Evolutionary conservation across 83 land plant genomes (phyloP), one percentile per base, ranked within the genome.

Genomic region (Isoetes engelmannii): DNA sequence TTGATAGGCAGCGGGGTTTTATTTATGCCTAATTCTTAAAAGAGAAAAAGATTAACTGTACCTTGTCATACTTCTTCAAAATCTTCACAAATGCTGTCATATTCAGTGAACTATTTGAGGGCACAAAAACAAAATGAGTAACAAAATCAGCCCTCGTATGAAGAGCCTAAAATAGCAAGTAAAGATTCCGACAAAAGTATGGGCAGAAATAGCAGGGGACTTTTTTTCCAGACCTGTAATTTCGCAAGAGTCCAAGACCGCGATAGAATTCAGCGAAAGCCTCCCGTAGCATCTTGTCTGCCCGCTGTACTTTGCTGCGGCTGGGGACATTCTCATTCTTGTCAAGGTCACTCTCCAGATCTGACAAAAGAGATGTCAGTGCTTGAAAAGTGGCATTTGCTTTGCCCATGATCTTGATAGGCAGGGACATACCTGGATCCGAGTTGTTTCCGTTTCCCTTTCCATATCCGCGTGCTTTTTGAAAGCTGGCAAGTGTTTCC

Each of bases 11-110:
- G n/a, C n/a, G n/a, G n/a, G n/a, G n/a, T n/a, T n/a, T n/a, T n/a
- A n/a, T n/a, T 6, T 9, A 51, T 8, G 75, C 75, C 86, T 80
- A 57, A 7, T 28, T 10, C 17, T 9, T n/a, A n/a, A 1, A 44
- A 54, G 45, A 65, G 19, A 61, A 5, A 19, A 12, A 3, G 13
- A 3, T 12, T 51, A 12, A 51, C 55, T 12, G 7, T 49, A 84
- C 86, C 84, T 81, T 84, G 7, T 84, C 86, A 73, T 77, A 84
- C 48, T 78, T 81, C 57, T 78, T 81, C 84, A 84, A 75, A 76
- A 84, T 84, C 70, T 81, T 84, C 47, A 79, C 68, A 57, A 84
- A 81, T 10, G 84, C 86, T 42, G 73, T 53, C 19, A 75, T 67
- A 63, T 84, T 84, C 73, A 81, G 50, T 8, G 79, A 81, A 48